Percentiles rank a stretch among this genome's conserved stretches.
Conservation (phyloP, 768 basidiomycete genomes). For the Coprinellus micaceus region DNA sequence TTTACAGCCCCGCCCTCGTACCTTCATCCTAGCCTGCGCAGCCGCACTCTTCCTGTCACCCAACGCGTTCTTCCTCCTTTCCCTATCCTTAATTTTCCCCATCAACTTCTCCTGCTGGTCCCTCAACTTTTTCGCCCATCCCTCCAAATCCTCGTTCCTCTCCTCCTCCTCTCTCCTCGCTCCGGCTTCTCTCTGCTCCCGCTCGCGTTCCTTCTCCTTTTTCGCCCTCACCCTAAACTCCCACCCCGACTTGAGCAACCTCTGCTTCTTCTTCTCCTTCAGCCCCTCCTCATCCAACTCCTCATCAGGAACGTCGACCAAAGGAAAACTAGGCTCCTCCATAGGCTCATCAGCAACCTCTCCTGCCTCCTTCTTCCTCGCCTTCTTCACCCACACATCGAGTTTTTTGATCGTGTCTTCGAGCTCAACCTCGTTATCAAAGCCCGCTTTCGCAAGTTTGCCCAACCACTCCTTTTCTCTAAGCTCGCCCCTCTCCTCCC, state of each 20-base stretch:
- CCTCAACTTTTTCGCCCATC: conserved; percentile 73
- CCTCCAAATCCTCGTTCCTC: conserved; percentile 18
- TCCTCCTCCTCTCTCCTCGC: not conserved
- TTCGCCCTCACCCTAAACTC: conserved; percentile 83
- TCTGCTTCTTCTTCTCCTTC: conserved; percentile 94
- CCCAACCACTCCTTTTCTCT: conserved; percentile 70
- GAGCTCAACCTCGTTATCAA: conserved; percentile 73
- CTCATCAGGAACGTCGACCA: conserved; percentile 88
- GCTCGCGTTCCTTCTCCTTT: conserved; percentile 85
- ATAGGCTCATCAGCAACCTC: conserved; percentile 58
- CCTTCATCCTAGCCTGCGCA: conserved; percentile 59
- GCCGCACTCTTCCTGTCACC: conserved; percentile 92
- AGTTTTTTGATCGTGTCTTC: conserved; percentile 85
- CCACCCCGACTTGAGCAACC: conserved; percentile 87
- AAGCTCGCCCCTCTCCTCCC: conserved; percentile 54
- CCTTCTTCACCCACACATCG: conserved; percentile 70
- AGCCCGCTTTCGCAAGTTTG: conserved; percentile 63
- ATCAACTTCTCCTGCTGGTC: conserved; percentile 82
- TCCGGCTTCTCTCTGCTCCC: conserved; percentile 13
- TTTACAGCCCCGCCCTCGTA: conserved; percentile 84
- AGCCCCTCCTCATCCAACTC: conserved; percentile 90
- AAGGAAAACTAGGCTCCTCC: conserved; percentile 86
- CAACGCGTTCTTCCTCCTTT: conserved; percentile 73
- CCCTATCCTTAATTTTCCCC: conserved; percentile 79
- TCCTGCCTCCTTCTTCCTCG: conserved; percentile 75